Evolutionary conservation across 345 rosid species (phyloP).

Genomic region (Eucalyptus erythrocorys): DNA sequence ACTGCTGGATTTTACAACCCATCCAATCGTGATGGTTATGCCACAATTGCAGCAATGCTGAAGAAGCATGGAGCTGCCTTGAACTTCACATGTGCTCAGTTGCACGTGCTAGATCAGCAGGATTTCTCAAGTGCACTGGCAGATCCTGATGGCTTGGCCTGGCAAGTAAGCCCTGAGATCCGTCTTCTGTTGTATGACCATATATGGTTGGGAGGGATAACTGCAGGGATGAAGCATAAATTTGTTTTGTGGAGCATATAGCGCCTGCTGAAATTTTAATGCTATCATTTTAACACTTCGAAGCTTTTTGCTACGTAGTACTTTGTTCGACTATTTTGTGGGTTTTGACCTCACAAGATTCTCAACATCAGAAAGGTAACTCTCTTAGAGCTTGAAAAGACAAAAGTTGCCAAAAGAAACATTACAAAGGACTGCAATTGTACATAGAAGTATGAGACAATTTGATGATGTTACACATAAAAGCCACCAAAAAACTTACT

Average conservation of each 20-base stretch:
- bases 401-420: not conserved
- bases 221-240: not conserved
- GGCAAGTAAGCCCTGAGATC: slow-evolving; percentile 54
- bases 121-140: slow-evolving; percentile 44
- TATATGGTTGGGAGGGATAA: not conserved
- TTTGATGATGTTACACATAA: not conserved
- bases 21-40: slow-evolving; percentile 84
- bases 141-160: slow-evolving; percentile 71
- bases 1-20: slow-evolving; percentile 94
- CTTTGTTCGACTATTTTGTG: not conserved
- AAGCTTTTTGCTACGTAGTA: not conserved
- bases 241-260: not conserved
- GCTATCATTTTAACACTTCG: not conserved
- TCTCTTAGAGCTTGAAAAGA: not conserved
- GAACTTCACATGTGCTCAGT: slow-evolving; percentile 53
- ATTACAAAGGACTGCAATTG: not conserved
- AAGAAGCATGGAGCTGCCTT: slow-evolving; percentile 69
- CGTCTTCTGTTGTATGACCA: not conserved
- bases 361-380: not conserved
- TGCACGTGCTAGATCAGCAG: slow-evolving; percentile 37
- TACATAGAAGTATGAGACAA: not conserved
- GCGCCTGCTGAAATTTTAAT: not conserved
- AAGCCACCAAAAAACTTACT: no score
- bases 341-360: not conserved
- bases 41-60: slow-evolving; percentile 52